Percentiles rank a stretch among this genome's conserved stretches.
phyloP scores from a whole-genome alignment of 2,329 filamentous ascomycete genomes.

The Fusarium fracticaudum region DNA sequence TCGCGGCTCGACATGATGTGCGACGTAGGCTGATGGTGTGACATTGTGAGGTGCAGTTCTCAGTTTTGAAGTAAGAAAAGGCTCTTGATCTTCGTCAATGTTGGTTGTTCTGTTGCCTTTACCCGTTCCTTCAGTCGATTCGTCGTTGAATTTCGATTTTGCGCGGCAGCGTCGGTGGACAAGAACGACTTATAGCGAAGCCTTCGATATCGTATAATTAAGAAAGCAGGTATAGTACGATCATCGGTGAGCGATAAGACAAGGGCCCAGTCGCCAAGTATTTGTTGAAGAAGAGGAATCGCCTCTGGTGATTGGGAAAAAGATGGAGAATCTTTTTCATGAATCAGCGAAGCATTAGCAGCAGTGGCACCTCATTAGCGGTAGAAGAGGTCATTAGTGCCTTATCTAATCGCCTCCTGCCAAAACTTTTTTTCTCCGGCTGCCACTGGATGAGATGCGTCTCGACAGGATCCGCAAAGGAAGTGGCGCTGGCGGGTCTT shows the following conservation, averaged over 20 bases:
- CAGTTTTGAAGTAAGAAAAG: not conserved
- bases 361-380: not conserved
- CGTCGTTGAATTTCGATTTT: not conserved
- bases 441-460: constrained; percentile 15
- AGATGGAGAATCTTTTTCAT: constrained; percentile 33
- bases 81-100: not conserved
- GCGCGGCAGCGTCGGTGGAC: constrained; percentile 7
- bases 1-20: constrained; percentile 46
- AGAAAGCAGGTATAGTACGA: not conserved
- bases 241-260: not conserved
- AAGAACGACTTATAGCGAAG: not conserved
- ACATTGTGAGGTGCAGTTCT: constrained; percentile 40
- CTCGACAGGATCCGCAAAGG: not conserved
- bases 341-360: constrained; percentile 27
- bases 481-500: constrained; percentile 18
- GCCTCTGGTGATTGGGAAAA: not conserved
- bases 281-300: constrained; percentile 8
- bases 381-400: not conserved
- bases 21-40: constrained; percentile 42
- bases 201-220: constrained; percentile 1
- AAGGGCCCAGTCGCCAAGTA: not conserved
- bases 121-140: not conserved
- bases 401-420: constrained; percentile 10
- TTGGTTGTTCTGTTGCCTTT: not conserved
- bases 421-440: constrained; percentile 32